These are phyloP conservation scores for Rhododendron ferrugineum DNA, from an alignment of 148 eudicot genomes.

Conservation along the genomic window DNA sequence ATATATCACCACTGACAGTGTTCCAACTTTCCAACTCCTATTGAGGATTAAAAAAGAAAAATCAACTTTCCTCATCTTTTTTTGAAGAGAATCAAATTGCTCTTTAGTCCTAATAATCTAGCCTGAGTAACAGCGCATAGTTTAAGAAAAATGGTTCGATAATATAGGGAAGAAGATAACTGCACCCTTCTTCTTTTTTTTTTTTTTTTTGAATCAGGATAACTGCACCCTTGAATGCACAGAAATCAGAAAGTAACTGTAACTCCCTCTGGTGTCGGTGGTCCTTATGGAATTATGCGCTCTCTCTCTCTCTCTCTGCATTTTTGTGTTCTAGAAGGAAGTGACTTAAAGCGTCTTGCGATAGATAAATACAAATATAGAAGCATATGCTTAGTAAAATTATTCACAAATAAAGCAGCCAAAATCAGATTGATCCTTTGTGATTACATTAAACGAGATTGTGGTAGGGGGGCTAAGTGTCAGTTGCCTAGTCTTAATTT, in stretches of 20 bases:
- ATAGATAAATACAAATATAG: background rate
- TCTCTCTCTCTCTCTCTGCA: background rate
- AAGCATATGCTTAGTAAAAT: background rate
- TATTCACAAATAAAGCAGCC: background rate
- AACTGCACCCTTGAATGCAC: background rate
- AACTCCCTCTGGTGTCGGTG: background rate
- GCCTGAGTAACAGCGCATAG: background rate
- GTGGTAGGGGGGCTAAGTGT: conserved; percentile 7
- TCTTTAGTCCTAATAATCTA: background rate
- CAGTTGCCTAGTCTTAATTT: background rate
- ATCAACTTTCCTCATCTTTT: background rate
- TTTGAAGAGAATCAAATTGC: background rate
- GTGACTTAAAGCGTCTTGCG: background rate
- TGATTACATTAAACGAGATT: background rate
- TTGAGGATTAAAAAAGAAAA: no score
- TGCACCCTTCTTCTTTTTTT: no score
- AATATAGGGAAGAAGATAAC: background rate
- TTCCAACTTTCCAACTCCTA: background rate
- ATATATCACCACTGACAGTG: background rate
- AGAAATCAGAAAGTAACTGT: background rate
- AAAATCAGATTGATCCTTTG: background rate
- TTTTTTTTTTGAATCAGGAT: no score
- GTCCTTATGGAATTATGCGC: background rate
- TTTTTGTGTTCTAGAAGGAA: background rate
- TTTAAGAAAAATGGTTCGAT: background rate